Evolutionary conservation across 495 filamentous ascomycete genomes (phyloP).

Genomic region (Parmelia sp.): DNA sequence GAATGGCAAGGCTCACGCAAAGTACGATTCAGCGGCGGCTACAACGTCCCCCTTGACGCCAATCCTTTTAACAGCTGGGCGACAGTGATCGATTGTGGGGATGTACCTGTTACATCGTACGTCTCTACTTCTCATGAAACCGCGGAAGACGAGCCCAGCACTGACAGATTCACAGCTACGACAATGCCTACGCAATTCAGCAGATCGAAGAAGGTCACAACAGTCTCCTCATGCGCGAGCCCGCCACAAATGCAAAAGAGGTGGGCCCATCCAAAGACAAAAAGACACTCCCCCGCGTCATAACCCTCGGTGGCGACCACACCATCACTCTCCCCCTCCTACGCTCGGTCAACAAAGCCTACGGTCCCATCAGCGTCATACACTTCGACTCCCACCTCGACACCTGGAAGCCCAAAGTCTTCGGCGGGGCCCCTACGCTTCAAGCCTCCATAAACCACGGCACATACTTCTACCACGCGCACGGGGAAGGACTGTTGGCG

Average conservation of each 20-base stretch:
- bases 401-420: slow-evolving; percentile 64
- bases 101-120: slow-evolving; percentile 64
- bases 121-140: slow-evolving; percentile 20
- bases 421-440: slow-evolving; percentile 55
- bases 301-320: slow-evolving; percentile 64
- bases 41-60: slow-evolving; percentile 53
- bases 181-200: slow-evolving; percentile 67
- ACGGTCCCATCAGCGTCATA: slow-evolving; percentile 61
- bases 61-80: slow-evolving; percentile 63
- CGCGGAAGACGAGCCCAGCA: not conserved
- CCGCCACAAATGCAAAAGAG: slow-evolving; percentile 41
- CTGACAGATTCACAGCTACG: slow-evolving; percentile 36
- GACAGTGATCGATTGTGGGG: slow-evolving; percentile 67
- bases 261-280: slow-evolving; percentile 48
- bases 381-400: slow-evolving; percentile 71
- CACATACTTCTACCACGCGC: slow-evolving; percentile 68
- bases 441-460: slow-evolving; percentile 77
- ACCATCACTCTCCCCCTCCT: slow-evolving; percentile 58
- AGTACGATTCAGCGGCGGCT: slow-evolving; percentile 52
- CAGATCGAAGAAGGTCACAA: slow-evolving; percentile 65
- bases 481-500: slow-evolving; percentile 64
- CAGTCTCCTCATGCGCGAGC: slow-evolving; percentile 46
- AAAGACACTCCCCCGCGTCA: slow-evolving; percentile 54
- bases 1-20: slow-evolving; percentile 45
- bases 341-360: slow-evolving; percentile 58